Base-by-base conservation (phyloP, 2,329 filamentous ascomycete species). In the Aspergillus neotritici region DNA sequence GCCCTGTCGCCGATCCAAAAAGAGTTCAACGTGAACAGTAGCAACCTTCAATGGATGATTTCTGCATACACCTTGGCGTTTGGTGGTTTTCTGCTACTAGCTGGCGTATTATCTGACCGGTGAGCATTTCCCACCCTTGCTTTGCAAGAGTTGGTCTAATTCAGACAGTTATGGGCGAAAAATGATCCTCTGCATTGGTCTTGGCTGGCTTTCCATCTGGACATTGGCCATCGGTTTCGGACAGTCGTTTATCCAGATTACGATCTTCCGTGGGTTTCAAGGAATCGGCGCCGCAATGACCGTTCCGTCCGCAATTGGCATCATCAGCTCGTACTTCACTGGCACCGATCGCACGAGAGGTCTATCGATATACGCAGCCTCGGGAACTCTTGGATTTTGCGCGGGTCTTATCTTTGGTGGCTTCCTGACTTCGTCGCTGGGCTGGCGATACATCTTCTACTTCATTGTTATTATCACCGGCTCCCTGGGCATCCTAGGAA, bases 231-330 rank as follows among this genome's bases (percentile, higher is more conserved):
- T 64, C 35, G 63, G 65, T 9, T 67, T 73, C 32, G 63, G 69
- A 0, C 59, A 62, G 6, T 69, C 67, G 0, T 74, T 73, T 21
- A 66, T 69, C 35, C 53, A 60, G 37, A 53, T 62, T n/a, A 56
- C 59, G 2, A 47, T 62, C 5, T 63, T 62, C 28, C 67, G 72
- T n/a, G 72, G 70, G 0, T 55, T 75, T 0, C 70, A 74, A 35
- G 72, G 72, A 1, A 61, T 73, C 8, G 70, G 70, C 1, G 61
- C 71, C 1, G 70, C 72, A 5, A 65, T 75, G 64, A 72, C 70
- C 3, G 61, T 75, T 0, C 71, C 72, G 1, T 70, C 71, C 0
- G 68, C 69, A 0, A 71, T 74, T 35, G 65, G 70, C 2, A 67
- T 75, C 15, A 72, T 75, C 40, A 65, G 56, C 37, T 72, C 55